Conservation (phyloP, 768 basidiomycete species). For the Pulveroboletus frians region DNA sequence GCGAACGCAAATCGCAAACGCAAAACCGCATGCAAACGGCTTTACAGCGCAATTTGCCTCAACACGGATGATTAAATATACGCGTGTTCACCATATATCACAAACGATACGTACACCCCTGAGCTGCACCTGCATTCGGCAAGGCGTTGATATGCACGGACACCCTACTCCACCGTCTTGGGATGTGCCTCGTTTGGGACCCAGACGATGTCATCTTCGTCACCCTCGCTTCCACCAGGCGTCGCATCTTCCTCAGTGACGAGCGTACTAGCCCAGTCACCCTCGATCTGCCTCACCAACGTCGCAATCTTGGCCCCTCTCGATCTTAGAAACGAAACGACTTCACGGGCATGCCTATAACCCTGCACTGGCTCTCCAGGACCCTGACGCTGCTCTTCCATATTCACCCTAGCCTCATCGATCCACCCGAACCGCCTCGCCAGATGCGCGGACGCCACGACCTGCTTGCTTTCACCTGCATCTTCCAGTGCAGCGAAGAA, state of each 20-base stretch:
- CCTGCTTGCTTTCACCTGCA: slow-evolving; percentile 40
- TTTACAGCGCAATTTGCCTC: slow-evolving; percentile 15
- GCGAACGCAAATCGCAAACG: slow-evolving; percentile 12
- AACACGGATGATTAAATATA: slow-evolving; percentile 6
- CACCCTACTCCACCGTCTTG: slow-evolving; percentile 11
- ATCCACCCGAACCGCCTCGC: slow-evolving; percentile 38
- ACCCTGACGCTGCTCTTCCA: slow-evolving; percentile 23
- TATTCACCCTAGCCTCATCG: slow-evolving; percentile 28
- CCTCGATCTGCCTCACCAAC: slow-evolving; percentile 42
- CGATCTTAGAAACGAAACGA: slow-evolving; percentile 61
- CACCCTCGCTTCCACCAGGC: slow-evolving; percentile 20
- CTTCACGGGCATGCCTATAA: slow-evolving; percentile 66
- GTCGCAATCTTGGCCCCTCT: slow-evolving; percentile 68
- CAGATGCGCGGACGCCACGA: slow-evolving; percentile 48
- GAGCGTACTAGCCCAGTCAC: slow-evolving; percentile 64
- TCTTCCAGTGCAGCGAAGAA: slow-evolving; percentile 65
- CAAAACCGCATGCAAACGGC: background rate
- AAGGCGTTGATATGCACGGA: slow-evolving; percentile 6
- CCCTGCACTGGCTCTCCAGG: slow-evolving; percentile 35
- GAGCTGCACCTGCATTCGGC: slow-evolving; percentile 4
- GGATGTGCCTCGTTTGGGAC: slow-evolving; percentile 16
- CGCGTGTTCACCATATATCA: slow-evolving; percentile 9
- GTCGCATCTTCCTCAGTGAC: slow-evolving; percentile 48
- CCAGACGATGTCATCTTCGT: slow-evolving; percentile 31
- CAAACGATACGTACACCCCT: slow-evolving; percentile 13